Evolutionary conservation across 2,329 filamentous ascomycete genomes (phyloP).

Genomic region (Seiridium cupressi): DNA sequence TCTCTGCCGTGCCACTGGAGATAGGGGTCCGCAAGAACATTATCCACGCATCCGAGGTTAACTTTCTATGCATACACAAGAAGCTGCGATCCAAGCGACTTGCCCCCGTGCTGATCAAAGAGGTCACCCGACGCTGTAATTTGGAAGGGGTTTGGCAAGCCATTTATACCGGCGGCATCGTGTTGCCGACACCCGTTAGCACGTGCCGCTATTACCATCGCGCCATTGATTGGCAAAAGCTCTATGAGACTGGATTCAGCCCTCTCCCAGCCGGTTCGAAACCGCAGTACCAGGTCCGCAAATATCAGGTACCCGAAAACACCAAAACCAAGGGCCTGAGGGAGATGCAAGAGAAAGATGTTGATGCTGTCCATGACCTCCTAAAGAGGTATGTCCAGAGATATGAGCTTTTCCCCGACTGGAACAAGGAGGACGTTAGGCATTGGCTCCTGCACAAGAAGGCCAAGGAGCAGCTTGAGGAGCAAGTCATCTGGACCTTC

Average conservation of each 20-base stretch:
- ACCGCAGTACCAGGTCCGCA: conserved; percentile 78
- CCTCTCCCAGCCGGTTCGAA: conserved; percentile 82
- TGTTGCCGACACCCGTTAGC: conserved; percentile 87
- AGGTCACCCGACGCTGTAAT: conserved; percentile 92
- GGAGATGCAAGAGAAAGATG: conserved; percentile 75
- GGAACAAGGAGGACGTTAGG: conserved; percentile 74
- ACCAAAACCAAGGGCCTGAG: conserved; percentile 75
- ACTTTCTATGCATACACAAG: conserved; percentile 98
- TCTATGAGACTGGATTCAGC: conserved; percentile 93
- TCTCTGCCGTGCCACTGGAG: conserved; percentile 80
- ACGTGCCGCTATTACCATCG: conserved; percentile 96
- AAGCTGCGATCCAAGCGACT: conserved; percentile 92
- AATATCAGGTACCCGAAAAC: conserved; percentile 76
- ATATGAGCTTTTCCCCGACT: conserved; percentile 82
- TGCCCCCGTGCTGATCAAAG: conserved; percentile 92
- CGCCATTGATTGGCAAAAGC: conserved; percentile 90
- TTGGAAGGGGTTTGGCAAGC: conserved; percentile 86
- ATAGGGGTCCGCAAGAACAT: conserved; percentile 75
- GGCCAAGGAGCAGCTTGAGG: conserved; percentile 47
- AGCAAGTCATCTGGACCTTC: conserved; percentile 91
- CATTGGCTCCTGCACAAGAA: conserved; percentile 84
- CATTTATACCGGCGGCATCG: conserved; percentile 84
- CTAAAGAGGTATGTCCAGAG: conserved; percentile 74
- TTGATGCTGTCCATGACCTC: conserved; percentile 72
- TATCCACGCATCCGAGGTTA: conserved; percentile 85